Percentiles rank a stretch among this genome's conserved stretches.
phyloP scores from a whole-genome alignment of 805 yeast genomes.

The Pichia membranifaciens region DNA sequence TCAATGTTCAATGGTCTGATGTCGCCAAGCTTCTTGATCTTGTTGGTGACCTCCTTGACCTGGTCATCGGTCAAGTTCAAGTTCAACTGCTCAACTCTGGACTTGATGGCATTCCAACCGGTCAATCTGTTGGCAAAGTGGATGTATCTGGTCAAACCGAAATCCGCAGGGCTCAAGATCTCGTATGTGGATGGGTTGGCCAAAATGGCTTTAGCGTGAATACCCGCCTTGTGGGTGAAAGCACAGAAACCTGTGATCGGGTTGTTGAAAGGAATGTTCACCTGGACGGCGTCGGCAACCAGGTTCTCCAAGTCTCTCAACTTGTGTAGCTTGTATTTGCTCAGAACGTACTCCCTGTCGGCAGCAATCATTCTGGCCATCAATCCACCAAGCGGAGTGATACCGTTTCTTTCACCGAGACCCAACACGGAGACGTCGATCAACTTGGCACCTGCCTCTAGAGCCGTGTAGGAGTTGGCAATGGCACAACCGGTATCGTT shows the following conservation, averaged over 20 bases:
- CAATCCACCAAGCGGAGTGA: constrained; percentile 93
- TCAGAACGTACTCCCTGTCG: constrained; percentile 89
- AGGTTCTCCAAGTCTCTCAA: constrained; percentile 91
- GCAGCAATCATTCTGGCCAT: constrained; percentile 99
- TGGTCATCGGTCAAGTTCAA: constrained; percentile 85
- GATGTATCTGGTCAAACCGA: constrained; percentile 92
- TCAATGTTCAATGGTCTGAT: constrained; percentile 91
- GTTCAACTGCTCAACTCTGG: constrained; percentile 96
- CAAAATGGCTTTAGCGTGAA: constrained; percentile 96
- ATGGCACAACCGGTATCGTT: constrained; percentile 99
- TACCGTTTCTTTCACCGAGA: constrained; percentile 98
- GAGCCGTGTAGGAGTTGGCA: constrained; percentile 96
- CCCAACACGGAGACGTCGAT: constrained; percentile 95
- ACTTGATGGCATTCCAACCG: constrained; percentile 98
- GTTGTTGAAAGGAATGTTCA: constrained; percentile 95
- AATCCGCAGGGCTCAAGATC: constrained; percentile 89
- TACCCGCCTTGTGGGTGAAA: constrained; percentile 98
- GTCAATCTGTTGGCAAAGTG: constrained; percentile 97
- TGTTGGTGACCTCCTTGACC: constrained; percentile 88
- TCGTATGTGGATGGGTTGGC: constrained; percentile 99
- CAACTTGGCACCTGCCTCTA: constrained; percentile 94
- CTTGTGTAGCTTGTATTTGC: constrained; percentile 93
- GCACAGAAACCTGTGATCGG: constrained; percentile 99
- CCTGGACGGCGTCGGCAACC: constrained; percentile 96
- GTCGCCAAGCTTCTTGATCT: constrained; percentile 92